Percentiles rank a stretch among this genome's conserved stretches.
Evolutionary conservation across 2,329 filamentous ascomycete genomes (phyloP).

Genomic region (Endocalyx cinctus): DNA sequence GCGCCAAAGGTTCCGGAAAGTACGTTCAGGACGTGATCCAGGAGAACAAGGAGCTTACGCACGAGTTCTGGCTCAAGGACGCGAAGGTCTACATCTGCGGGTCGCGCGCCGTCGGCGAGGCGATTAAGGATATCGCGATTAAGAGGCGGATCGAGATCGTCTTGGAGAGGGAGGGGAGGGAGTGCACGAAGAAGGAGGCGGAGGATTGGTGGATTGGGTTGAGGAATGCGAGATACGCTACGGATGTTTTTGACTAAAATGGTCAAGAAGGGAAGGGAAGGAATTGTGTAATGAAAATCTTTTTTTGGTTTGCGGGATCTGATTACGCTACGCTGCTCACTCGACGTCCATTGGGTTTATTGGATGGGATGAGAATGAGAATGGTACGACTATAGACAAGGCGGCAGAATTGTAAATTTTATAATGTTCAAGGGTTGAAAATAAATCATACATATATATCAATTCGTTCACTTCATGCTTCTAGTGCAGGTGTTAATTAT

Average conservation of each 20-base stretch:
- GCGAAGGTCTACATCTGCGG: slow-evolving; percentile 64
- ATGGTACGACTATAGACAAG: too few species aligned
- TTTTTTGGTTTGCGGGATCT: too few species aligned
- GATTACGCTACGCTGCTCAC: too few species aligned
- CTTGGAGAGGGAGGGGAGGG: slow-evolving; percentile 20
- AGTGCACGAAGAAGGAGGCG: slow-evolving; percentile 34
- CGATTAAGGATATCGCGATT: slow-evolving; percentile 36
- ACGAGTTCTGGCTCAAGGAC: slow-evolving; percentile 35
- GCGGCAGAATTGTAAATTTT: too few species aligned
- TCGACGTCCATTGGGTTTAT: too few species aligned
- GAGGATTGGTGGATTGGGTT: slow-evolving; percentile 44
- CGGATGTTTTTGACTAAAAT: slow-evolving; percentile 54
- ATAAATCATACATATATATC: too few species aligned
- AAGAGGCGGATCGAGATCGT: slow-evolving; percentile 28
- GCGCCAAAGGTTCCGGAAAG: slow-evolving; percentile 40
- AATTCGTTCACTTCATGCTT: too few species aligned
- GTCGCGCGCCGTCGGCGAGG: slow-evolving; percentile 45
- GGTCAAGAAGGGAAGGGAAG: too few species aligned
- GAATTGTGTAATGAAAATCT: too few species aligned
- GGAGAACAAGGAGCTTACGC: slow-evolving; percentile 30
- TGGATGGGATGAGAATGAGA: too few species aligned
- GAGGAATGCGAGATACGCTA: slow-evolving; percentile 52
- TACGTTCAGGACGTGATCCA: slow-evolving; percentile 44
- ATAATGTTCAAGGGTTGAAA: too few species aligned
- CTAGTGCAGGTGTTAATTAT: too few species aligned